These are phyloP conservation scores for Backusella macrospora DNA, from an alignment of 192 early-diverging fungal genomes.

Conservation along the genomic window DNA sequence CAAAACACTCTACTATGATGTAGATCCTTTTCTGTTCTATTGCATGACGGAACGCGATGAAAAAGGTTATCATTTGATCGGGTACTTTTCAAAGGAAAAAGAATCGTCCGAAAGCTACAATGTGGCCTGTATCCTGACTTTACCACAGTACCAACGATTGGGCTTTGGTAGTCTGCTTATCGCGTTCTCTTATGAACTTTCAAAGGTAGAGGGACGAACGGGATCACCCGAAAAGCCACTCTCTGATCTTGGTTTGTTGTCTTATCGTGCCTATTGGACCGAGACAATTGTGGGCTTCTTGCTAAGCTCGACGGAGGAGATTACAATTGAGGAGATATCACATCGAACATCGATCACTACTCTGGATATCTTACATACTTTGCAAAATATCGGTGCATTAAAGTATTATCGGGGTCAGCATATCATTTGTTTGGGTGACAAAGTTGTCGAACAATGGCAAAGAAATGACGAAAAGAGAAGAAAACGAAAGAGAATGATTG, in stretches of 20 bases:
- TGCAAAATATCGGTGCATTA: constrained; percentile 86
- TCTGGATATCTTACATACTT: constrained; percentile 90
- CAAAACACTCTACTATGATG: constrained; percentile 98
- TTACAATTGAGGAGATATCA: constrained; percentile 89
- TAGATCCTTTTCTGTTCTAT: constrained; percentile 98
- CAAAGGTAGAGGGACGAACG: constrained; percentile 88
- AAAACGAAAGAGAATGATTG: constrained; percentile 63
- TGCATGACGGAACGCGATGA: constrained; percentile 90
- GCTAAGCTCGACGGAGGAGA: constrained; percentile 65
- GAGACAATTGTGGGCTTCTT: constrained; percentile 84
- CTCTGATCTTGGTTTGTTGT: constrained; percentile 93
- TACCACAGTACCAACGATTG: constrained; percentile 96
- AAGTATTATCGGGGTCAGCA: constrained; percentile 91
- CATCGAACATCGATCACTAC: constrained; percentile 83
- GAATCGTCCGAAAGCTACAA: constrained; percentile 96
- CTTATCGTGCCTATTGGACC: constrained; percentile 96
- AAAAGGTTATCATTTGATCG: constrained; percentile 87
- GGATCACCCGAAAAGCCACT: constrained; percentile 98
- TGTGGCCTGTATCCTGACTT: constrained; percentile 96
- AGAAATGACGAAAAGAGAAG: constrained; percentile 78
- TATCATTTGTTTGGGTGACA: constrained; percentile 86
- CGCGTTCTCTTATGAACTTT: constrained; percentile 96
- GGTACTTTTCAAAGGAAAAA: constrained; percentile 99
- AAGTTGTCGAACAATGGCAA: constrained; percentile 81
- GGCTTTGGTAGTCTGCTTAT: constrained; percentile 96